Percentiles rank a stretch among this genome's conserved stretches.
phyloP scores from a whole-genome alignment of 202 grass and related monocot species.

The Elaeis oleifera region DNA sequence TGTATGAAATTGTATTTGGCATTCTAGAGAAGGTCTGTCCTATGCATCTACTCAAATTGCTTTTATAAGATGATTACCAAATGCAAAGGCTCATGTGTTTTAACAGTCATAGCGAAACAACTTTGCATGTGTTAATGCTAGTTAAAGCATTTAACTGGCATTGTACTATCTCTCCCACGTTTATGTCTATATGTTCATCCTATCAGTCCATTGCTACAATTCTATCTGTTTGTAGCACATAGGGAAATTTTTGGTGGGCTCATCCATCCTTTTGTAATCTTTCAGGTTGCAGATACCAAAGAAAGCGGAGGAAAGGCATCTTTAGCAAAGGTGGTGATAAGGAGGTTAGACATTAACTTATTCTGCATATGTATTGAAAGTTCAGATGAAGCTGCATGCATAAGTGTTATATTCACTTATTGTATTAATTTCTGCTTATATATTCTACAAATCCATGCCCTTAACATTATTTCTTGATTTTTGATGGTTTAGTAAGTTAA shows the following conservation, averaged over 20 bases:
- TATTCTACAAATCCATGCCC: too few relatives aligned
- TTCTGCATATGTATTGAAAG: too few relatives aligned
- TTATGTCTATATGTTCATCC: slow-evolving; percentile 9
- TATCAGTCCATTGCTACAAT: not conserved
- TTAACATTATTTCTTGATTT: too few relatives aligned
- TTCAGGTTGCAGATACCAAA: slow-evolving; percentile 90
- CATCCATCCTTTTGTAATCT: slow-evolving; percentile 12
- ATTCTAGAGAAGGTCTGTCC: slow-evolving; percentile 82
- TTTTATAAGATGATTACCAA: not conserved
- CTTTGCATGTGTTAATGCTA: not conserved
- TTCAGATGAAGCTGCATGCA: too few relatives aligned
- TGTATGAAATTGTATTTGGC: slow-evolving; percentile 86
- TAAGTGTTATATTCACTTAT: too few relatives aligned
- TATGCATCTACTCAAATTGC: slow-evolving; percentile 15
- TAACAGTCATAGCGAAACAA: too few relatives aligned
- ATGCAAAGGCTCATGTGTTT: too few relatives aligned
- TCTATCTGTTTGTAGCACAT: not conserved
- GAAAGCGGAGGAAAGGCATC: slow-evolving; percentile 90
- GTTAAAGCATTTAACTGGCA: not conserved
- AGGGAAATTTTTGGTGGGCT: too few relatives aligned
- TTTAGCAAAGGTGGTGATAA: slow-evolving; percentile 98
- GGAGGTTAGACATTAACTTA: slow-evolving; percentile 43
- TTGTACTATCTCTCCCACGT: slow-evolving; percentile 1
- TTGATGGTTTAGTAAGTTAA: too few relatives aligned
- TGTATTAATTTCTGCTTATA: too few relatives aligned